Evolutionary conservation across 306 rosid species (phyloP).

Genomic region (Cajanus cajan): DNA sequence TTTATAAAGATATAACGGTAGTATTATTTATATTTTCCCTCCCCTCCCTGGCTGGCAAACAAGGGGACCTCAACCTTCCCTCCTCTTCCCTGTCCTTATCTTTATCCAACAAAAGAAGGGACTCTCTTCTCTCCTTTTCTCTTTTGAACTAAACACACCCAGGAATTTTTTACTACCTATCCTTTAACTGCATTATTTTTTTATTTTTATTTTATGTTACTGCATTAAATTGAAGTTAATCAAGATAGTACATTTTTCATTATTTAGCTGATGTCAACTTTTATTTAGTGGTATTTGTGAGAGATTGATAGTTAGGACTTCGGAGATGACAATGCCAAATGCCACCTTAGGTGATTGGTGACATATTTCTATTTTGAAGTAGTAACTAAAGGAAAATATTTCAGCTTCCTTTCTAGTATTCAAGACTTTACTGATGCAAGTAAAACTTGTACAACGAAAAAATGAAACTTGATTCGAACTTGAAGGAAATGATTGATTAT

Average conservation of each 20-base stretch:
- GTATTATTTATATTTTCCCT: neutral
- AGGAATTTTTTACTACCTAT: neutral
- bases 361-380: neutral
- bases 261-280: neutral
- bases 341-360: neutral
- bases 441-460: neutral
- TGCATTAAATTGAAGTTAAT: conserved; percentile 2
- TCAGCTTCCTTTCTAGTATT: neutral
- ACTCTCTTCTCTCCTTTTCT: neutral
- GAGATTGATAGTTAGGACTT: conserved; percentile 25
- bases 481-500: neutral
- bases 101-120: neutral
- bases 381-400: neutral
- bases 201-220: neutral
- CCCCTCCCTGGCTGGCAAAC: neutral
- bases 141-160: neutral
- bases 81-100: neutral
- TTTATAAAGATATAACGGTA: neutral
- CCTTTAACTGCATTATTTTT: neutral
- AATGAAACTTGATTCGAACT: conserved; percentile 16
- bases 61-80: neutral
- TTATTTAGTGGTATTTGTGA: conserved; percentile 18
- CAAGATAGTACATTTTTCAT: neutral
- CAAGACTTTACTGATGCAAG: conserved; percentile 2
- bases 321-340: neutral